Evolutionary conservation across 495 filamentous ascomycete genomes (phyloP).

Genomic region (Geoglossum glabrum): DNA sequence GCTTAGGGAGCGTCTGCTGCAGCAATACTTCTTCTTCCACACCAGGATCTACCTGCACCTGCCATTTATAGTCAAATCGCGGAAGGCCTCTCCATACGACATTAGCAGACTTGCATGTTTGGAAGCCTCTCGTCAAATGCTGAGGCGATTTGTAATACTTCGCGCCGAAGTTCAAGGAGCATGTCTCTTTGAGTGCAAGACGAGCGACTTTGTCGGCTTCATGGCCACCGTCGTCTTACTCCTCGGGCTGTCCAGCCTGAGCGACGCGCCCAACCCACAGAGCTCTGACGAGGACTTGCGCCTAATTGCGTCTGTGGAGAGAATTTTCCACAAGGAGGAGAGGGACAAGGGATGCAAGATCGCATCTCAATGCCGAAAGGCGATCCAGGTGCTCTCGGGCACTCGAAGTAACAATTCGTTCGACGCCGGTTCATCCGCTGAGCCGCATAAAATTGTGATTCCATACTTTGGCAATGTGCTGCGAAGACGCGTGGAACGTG

Average conservation of each 20-base stretch:
- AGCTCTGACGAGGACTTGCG: slow-evolving; percentile 26
- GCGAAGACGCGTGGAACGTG: background rate
- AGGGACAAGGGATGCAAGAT: slow-evolving; percentile 25
- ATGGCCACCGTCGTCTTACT: slow-evolving; percentile 29
- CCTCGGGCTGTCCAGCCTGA: slow-evolving; percentile 21
- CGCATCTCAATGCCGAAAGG: slow-evolving; percentile 25
- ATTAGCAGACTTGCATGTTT: slow-evolving; percentile 24
- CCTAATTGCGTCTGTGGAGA: slow-evolving; percentile 22
- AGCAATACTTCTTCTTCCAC: slow-evolving; percentile 28
- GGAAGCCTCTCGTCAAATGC: slow-evolving; percentile 26
- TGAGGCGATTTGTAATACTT: slow-evolving; percentile 19
- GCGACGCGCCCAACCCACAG: slow-evolving; percentile 13
- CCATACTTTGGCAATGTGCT: slow-evolving; percentile 4
- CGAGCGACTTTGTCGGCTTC: slow-evolving; percentile 35
- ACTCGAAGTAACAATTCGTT: background rate
- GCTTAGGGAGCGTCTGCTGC: slow-evolving; percentile 16
- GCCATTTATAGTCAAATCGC: slow-evolving; percentile 32
- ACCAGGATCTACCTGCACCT: slow-evolving; percentile 28
- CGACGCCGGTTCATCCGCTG: background rate
- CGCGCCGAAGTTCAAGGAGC: no score
- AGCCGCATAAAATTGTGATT: background rate
- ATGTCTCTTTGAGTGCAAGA: slow-evolving; percentile 26
- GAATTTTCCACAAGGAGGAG: slow-evolving; percentile 22
- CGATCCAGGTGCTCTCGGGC: slow-evolving; percentile 21
- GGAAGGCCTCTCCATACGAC: slow-evolving; percentile 21